These are phyloP conservation scores for Sarocladium oryzae DNA, from an alignment of 2,329 filamentous ascomycete species.

Conservation along the genomic window DNA sequence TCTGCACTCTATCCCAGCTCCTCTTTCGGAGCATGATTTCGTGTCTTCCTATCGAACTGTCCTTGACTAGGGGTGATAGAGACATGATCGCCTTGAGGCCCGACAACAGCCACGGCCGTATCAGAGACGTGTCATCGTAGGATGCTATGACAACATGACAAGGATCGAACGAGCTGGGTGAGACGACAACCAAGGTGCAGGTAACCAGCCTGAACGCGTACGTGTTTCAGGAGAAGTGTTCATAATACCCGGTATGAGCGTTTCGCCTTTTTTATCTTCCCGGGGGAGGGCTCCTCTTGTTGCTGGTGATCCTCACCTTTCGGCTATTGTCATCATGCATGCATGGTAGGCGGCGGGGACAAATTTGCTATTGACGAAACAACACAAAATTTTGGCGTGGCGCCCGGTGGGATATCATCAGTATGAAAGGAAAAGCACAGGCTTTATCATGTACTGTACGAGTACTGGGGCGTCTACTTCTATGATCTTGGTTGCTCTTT, in stretches of 20 bases:
- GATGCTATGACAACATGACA: conserved; percentile 8
- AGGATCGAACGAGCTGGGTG: background rate
- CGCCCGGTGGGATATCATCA: conserved; percentile 3
- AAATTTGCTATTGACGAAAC: conserved; percentile 4
- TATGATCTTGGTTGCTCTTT: background rate
- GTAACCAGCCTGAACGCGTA: background rate
- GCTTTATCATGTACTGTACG: conserved; percentile 5
- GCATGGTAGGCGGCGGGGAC: background rate
- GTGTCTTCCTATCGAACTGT: conserved; percentile 22
- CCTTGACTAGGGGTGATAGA: conserved; percentile 31
- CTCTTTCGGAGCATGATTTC: conserved; percentile 1
- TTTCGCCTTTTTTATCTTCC: background rate
- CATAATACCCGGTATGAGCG: conserved; percentile 7
- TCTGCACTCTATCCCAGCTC: conserved; percentile 18
- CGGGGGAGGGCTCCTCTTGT: background rate
- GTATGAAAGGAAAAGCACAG: conserved; percentile 5
- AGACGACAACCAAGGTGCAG: background rate
- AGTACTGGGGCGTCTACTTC: conserved; percentile 5
- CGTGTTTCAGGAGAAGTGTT: background rate
- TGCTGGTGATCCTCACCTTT: background rate
- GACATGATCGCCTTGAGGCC: conserved; percentile 11
- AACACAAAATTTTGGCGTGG: conserved; percentile 8
- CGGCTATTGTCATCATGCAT: background rate
- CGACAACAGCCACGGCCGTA: conserved; percentile 13
- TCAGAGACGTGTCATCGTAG: conserved; percentile 1